A percentile compares a stretch with the other conserved stretches of the same genome.
phyloP scores from a whole-genome alignment of 495 filamentous ascomycete species.

The Aspergillus indologenus region DNA sequence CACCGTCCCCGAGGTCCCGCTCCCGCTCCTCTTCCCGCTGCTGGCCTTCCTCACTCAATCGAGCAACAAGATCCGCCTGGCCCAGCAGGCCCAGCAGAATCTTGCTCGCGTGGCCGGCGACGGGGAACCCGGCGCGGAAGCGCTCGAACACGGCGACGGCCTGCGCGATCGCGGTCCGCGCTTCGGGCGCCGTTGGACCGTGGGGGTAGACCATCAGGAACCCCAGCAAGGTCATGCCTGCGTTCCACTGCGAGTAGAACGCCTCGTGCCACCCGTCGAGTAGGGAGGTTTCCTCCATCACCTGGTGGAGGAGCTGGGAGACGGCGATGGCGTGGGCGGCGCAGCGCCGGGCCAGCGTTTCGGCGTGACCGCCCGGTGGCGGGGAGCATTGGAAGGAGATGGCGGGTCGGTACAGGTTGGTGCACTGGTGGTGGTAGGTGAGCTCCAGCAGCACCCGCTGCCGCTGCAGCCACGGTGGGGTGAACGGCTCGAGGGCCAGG shows the following conservation, averaged over 20 bases:
- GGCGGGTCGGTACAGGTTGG: slow-evolving; percentile 47
- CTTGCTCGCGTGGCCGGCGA: slow-evolving; percentile 2
- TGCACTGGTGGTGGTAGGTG: slow-evolving; percentile 44
- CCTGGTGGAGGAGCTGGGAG: background rate
- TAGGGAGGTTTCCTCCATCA: background rate
- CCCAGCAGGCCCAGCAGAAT: background rate
- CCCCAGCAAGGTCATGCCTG: slow-evolving; percentile 5
- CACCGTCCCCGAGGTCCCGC: too few relatives aligned
- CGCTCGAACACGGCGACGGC: slow-evolving; percentile 1
- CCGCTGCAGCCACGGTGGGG: slow-evolving; percentile 42
- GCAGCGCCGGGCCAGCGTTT: background rate
- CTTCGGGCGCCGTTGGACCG: background rate
- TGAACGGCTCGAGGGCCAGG: slow-evolving; percentile 37
- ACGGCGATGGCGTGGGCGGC: slow-evolving; percentile 3
- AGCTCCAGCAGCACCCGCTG: slow-evolving; percentile 52
- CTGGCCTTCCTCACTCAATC: too few relatives aligned
- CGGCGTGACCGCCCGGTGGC: background rate
- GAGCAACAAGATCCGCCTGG: background rate
- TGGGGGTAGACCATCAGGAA: background rate
- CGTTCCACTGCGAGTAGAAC: slow-evolving; percentile 9
- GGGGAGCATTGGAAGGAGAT: slow-evolving; percentile 27
- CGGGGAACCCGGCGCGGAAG: slow-evolving; percentile 5
- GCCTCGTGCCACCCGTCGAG: slow-evolving; percentile 10
- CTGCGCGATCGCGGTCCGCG: background rate
- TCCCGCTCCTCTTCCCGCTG: too few relatives aligned